Percentiles rank a stretch among this genome's conserved stretches.
Evolutionary conservation across 2,329 filamentous ascomycete species (phyloP).

Genomic region (Cladosporium austrohemisphaericum): DNA sequence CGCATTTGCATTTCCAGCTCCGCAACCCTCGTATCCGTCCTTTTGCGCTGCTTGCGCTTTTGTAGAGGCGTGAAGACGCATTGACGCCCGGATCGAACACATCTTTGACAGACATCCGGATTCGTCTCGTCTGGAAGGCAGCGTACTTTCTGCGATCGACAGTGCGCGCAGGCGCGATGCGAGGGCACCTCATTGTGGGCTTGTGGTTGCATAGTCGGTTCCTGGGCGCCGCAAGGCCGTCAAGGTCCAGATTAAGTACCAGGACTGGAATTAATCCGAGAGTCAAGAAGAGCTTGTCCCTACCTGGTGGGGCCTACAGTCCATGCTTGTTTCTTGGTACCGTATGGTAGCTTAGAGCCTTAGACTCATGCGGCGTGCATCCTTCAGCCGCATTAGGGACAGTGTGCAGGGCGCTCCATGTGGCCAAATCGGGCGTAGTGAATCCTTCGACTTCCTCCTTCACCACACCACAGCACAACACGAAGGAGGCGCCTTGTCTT

Average conservation of each 20-base stretch:
- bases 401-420: neutral
- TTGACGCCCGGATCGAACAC: slow-evolving; percentile 36
- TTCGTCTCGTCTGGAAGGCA: slow-evolving; percentile 36
- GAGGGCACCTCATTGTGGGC: slow-evolving; percentile 21
- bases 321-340: neutral
- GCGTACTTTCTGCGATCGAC: slow-evolving; percentile 42
- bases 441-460: neutral
- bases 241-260: too few species aligned
- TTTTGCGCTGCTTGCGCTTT: slow-evolving; percentile 43
- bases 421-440: neutral
- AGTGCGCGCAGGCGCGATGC: slow-evolving; percentile 41
- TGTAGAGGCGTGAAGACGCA: slow-evolving; percentile 40
- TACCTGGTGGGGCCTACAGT: neutral
- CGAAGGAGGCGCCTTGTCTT: too few species aligned
- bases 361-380: neutral
- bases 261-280: too few species aligned
- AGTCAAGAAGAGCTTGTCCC: neutral
- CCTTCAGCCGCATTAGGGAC: slow-evolving; percentile 2
- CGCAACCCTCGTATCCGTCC: slow-evolving; percentile 44
- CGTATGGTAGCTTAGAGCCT: neutral
- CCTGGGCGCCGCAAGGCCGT: too few species aligned
- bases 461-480: too few species aligned
- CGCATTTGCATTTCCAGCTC: slow-evolving; percentile 45
- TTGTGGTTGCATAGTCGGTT: too few species aligned
- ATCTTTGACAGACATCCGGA: slow-evolving; percentile 37